Base-by-base conservation (phyloP, 2,329 filamentous ascomycete genomes). In the Camillea tinctor region DNA sequence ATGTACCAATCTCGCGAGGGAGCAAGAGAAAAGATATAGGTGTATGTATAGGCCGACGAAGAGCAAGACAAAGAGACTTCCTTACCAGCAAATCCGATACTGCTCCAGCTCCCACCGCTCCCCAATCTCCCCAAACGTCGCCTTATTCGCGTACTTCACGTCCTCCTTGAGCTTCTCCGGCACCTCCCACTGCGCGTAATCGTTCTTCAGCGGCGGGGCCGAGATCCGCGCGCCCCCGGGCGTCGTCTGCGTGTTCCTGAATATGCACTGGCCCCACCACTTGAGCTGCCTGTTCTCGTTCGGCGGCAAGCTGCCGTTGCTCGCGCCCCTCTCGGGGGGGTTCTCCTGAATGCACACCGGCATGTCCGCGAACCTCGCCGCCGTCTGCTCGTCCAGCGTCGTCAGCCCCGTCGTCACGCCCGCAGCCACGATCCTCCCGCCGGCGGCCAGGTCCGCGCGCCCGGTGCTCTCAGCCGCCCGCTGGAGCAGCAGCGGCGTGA, bases 61-160 rank as follows among this genome's bases (percentile, higher is more conserved):
- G 2, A 17, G 6, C 13, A 48, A 23, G 9, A 21, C n/a, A 23
- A 36, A 15, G 4, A 3, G 30, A 3, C 21, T 40, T 4, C 75
- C 82, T 72, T 72, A 88, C 87, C 87, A 90, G 80, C 87, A 89
- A 60, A 89, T 84, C 5, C 87, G 80, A 68, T 88, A 82, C 68
- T 87, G 84, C 58, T 82, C 81, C 72, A 87, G 81, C 63, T 83
- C 80, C 85, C 84, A 88, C 50, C 74, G 69, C 13, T 77, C 79
- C 30, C 81, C 81, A 20, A 81, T 81, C 54, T 80, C 78, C 8
- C 86, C 87, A 64, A 87, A 89, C 64, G 87, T 88, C 1, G 84
- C 77, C 52, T 81, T 74, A 58, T 82, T 84, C 2, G 84, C 81
- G 51, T 83, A 75, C n/a, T 78, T 70, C 48, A 89, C 84, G 61